phyloP scores from a whole-genome alignment of 331 rosid species.

The Spiraea crenata region DNA sequence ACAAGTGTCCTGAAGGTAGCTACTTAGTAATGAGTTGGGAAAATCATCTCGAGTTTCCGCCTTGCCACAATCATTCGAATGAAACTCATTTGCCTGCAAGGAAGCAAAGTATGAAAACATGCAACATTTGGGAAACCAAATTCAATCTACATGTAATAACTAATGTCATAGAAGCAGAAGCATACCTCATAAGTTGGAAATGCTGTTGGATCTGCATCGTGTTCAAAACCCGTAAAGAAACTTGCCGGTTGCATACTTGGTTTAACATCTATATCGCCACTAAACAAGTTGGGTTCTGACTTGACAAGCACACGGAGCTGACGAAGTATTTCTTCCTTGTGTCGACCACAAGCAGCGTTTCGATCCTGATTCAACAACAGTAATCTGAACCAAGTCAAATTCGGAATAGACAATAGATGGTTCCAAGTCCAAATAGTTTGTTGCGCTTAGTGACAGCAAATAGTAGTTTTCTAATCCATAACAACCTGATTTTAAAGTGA shows the following conservation, averaged over 20 bases:
- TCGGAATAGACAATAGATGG: slow-evolving; percentile 20
- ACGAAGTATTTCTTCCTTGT: slow-evolving; percentile 63
- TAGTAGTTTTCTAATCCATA: too few relatives aligned
- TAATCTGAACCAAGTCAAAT: slow-evolving; percentile 39
- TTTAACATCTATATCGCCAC: slow-evolving; percentile 20
- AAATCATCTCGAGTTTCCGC: slow-evolving; percentile 39
- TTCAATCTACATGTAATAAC: slow-evolving; percentile 1
- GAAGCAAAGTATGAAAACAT: not conserved
- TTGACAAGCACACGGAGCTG: slow-evolving; percentile 71
- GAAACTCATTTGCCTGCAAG: slow-evolving; percentile 32
- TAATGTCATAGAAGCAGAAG: slow-evolving; percentile 19
- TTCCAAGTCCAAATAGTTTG: slow-evolving; percentile 4
- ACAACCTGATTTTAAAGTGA: too few relatives aligned
- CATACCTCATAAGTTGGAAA: slow-evolving; percentile 48
- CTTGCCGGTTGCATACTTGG: slow-evolving; percentile 26
- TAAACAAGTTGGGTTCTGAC: slow-evolving; percentile 45
- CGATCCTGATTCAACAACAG: slow-evolving; percentile 73
- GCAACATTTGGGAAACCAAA: too few relatives aligned
- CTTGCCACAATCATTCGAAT: slow-evolving; percentile 38
- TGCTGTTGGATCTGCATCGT: slow-evolving; percentile 33
- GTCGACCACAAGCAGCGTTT: slow-evolving; percentile 71
- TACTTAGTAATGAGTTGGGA: slow-evolving; percentile 24
- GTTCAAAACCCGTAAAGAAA: slow-evolving; percentile 30
- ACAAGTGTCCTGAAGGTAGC: slow-evolving; percentile 37
- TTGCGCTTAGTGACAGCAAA: too few relatives aligned